A percentile compares a stretch with the other conserved stretches of the same genome.
phyloP scores from a whole-genome alignment of 192 early-diverging fungal species.

The Spizellomyces punctatus region DNA sequence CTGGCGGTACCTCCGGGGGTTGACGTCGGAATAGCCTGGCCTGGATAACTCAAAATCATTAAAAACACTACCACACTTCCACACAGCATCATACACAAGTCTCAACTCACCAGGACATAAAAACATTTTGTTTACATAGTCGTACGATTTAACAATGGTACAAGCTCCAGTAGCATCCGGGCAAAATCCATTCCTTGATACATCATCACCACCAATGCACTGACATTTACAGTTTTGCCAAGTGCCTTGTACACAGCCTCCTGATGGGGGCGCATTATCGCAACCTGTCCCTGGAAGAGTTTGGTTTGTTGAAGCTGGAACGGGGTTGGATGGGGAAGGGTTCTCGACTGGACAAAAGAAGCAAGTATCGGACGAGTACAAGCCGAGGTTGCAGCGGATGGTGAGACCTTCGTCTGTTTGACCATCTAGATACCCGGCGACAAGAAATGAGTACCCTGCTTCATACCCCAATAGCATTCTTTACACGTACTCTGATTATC shows the following conservation, averaged over 20 bases:
- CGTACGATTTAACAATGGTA: constrained; percentile 9
- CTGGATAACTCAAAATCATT: too few relatives aligned
- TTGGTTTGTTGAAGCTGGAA: not conserved
- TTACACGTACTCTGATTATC: constrained; percentile 30
- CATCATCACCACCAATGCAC: not conserved
- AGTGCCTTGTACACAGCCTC: constrained; percentile 17
- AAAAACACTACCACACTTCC: too few relatives aligned
- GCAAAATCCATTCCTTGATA: constrained; percentile 7
- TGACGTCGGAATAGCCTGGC: too few relatives aligned
- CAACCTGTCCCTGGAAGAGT: not conserved
- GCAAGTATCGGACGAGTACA: constrained; percentile 29
- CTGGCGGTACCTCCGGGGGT: too few relatives aligned
- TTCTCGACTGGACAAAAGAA: constrained; percentile 27
- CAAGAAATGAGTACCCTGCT: too few relatives aligned
- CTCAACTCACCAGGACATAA: constrained; percentile 33
- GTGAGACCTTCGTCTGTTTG: constrained; percentile 30
- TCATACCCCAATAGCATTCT: too few relatives aligned
- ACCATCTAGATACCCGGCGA: constrained; percentile 8
- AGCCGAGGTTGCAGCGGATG: not conserved
- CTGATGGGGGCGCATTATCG: not conserved
- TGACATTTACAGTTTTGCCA: constrained; percentile 8
- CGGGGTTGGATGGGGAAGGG: constrained; percentile 19
- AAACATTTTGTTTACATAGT: constrained; percentile 35
- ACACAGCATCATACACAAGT: too few relatives aligned
- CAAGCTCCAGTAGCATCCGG: constrained; percentile 5